These are phyloP conservation scores for Bolboschoenoplectus hybrid DNA, from an alignment of 202 grass and related monocot genomes.

Conservation along the genomic window DNA sequence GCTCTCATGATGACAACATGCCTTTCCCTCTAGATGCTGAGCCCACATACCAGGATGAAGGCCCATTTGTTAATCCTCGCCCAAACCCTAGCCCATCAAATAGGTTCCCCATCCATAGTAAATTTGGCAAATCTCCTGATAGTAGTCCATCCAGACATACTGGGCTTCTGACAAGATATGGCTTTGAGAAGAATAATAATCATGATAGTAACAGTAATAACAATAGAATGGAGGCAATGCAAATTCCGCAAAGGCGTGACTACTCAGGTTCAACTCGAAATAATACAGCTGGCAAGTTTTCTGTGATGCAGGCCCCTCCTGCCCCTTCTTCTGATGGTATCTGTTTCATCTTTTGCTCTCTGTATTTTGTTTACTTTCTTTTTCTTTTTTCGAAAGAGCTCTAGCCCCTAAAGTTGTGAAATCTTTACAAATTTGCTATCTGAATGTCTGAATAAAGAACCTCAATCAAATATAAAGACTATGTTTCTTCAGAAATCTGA, in stretches of 20 bases:
- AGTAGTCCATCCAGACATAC: slow-evolving; percentile 64
- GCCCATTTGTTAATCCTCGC: slow-evolving; percentile 41
- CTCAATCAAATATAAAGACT: slow-evolving; percentile 3
- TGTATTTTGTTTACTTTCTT: not conserved
- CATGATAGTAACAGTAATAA: not conserved
- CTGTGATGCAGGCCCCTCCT: slow-evolving; percentile 36
- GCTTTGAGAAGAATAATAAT: slow-evolving; percentile 58
- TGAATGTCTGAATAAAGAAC: not conserved
- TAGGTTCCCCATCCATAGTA: slow-evolving; percentile 49
- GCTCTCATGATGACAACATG: slow-evolving; percentile 85
- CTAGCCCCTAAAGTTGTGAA: not conserved
- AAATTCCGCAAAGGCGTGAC: slow-evolving; percentile 46
- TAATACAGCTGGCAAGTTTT: slow-evolving; percentile 56
- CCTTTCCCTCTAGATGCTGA: slow-evolving; percentile 86
- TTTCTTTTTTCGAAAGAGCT: not conserved
- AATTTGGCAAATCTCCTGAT: slow-evolving; percentile 56
- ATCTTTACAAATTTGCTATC: slow-evolving; percentile 15
- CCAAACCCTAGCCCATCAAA: slow-evolving; percentile 53
- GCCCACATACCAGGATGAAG: slow-evolving; percentile 58
- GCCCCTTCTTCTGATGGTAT: slow-evolving; percentile 64
- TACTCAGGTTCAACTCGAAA: slow-evolving; percentile 48
- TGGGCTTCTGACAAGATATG: slow-evolving; percentile 63
- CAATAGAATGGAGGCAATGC: not conserved
- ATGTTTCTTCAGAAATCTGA: not conserved
- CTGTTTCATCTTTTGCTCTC: slow-evolving; percentile 1